Conservation (phyloP, 1,139 yeast genomes). For the Debaryomycetaceae sp. region DNA sequence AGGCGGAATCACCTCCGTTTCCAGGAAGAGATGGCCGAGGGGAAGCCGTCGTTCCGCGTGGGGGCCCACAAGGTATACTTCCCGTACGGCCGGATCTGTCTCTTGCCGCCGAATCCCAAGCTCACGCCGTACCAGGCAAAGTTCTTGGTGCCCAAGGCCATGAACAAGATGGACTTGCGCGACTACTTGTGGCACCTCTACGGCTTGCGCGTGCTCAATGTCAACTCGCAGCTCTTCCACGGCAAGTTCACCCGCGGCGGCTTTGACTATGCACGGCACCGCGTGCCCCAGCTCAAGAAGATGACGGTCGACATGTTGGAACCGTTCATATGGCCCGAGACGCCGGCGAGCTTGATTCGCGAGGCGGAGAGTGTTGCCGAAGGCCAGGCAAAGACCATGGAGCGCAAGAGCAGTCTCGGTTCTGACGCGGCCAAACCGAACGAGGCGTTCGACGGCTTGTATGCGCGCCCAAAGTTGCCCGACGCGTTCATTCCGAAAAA, state of each 20-base stretch:
- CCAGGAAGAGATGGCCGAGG: slow-evolving; percentile 48
- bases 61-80: slow-evolving; percentile 68
- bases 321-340: slow-evolving; percentile 90
- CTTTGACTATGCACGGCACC: slow-evolving; percentile 57
- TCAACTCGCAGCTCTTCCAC: slow-evolving; percentile 77
- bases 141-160: slow-evolving; percentile 81
- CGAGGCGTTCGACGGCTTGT: slow-evolving; percentile 66
- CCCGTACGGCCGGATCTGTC: slow-evolving; percentile 72
- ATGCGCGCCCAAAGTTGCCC: slow-evolving; percentile 62
- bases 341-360: slow-evolving; percentile 22
- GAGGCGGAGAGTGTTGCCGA: slow-evolving; percentile 12
- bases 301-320: slow-evolving; percentile 93
- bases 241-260: slow-evolving; percentile 55
- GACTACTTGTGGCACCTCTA: slow-evolving; percentile 84
- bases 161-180: slow-evolving; percentile 82
- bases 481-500: slow-evolving; percentile 58
- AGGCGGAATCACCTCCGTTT: slow-evolving; percentile 31
- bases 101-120: slow-evolving; percentile 82
- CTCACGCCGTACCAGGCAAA: slow-evolving; percentile 95
- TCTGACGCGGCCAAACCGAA: slow-evolving; percentile 62
- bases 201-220: slow-evolving; percentile 77
- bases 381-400: slow-evolving; percentile 15
- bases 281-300: slow-evolving; percentile 76
- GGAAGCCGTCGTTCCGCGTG: slow-evolving; percentile 67
- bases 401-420: slow-evolving; percentile 33